Evolutionary conservation across 129 eudicot genomes (phyloP).

Genomic region (Scalesia atractyloides): DNA sequence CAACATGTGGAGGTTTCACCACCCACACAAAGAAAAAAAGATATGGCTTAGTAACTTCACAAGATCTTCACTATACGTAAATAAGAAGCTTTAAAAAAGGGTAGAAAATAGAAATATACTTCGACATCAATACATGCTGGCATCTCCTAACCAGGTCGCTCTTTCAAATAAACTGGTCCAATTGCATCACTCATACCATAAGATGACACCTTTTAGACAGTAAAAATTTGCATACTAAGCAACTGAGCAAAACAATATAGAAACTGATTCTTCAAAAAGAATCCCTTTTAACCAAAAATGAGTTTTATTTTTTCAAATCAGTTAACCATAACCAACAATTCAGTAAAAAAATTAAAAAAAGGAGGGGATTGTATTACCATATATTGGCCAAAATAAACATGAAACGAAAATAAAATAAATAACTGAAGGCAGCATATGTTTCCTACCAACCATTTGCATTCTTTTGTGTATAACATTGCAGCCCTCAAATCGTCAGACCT

Average conservation of each 20-base stretch:
- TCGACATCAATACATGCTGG: constrained; percentile 84
- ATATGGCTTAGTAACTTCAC: too few relatives aligned
- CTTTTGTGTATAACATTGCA: too few relatives aligned
- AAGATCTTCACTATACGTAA: not conserved
- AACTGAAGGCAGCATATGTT: too few relatives aligned
- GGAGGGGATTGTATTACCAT: constrained; percentile 12
- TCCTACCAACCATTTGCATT: too few relatives aligned
- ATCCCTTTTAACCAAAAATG: not conserved
- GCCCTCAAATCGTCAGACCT: too few relatives aligned
- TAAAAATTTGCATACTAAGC: not conserved
- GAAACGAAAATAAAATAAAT: too few relatives aligned
- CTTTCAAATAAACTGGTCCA: constrained; percentile 77
- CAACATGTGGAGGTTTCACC: too few relatives aligned
- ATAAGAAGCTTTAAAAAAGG: not conserved
- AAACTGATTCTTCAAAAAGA: not conserved
- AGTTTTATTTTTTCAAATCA: not conserved
- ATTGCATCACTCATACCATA: constrained; percentile 92
- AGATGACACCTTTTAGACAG: constrained; percentile 52
- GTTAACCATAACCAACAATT: not conserved
- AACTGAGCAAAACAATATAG: not conserved
- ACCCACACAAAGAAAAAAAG: not conserved
- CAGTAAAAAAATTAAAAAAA: constrained; percentile 2
- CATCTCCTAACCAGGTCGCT: constrained; percentile 78
- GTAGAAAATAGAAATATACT: constrained; percentile 38
- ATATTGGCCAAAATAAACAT: too few relatives aligned